Base-by-base conservation (phyloP, 176 grass and related monocot genomes). In the Chrysopogon serrulatus region DNA sequence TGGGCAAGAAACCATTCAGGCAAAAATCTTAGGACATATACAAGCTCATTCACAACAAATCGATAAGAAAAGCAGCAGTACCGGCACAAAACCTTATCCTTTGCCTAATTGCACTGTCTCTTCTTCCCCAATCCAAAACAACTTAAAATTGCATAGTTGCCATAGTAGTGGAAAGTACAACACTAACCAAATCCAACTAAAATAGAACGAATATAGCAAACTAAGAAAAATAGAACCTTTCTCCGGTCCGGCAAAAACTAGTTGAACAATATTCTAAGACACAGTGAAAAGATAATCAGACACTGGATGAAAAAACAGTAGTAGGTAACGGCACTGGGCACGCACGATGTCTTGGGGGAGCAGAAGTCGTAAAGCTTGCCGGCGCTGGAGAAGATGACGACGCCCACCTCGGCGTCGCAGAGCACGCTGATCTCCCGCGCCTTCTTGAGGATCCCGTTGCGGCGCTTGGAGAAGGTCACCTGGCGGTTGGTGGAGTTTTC, bases 381-480 rank as follows among this genome's bases (percentile, higher is more conserved):
- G 81, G 86, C 91, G 87, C 88, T 94, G 84, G 92, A 94, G 95
- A 97, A 97, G 92, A 94, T 81, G 81, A 97, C 69, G 74, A 91
- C 87, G 86, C 92, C 91, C 69, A 97, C 92, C 73, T 94, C 89
- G 8, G 90, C 90, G 31, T 92, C 92, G 86, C 95, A 97, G 31
- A 97, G 90, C 47, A 97, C 88, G 88, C 95, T 94, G 88, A 97
- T 97, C 86, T 97, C 95, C 31, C 85, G 62, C 4, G 95, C 95
- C 90, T 97, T 97, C 90, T 97, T 97, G 81, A 97, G 87, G 79
- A 97, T 91, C 83, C 95, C 95, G 66, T 94, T 97, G 28, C 91
- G 83, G 70, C 95, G 86, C 88, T 97, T 97, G 28, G 90, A 91
- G 90, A 97, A 97, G 43, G 95, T 97, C 19, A 94, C 95, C 86